Base-by-base conservation (phyloP, 805 yeast species). In the Ogataea pini region DNA sequence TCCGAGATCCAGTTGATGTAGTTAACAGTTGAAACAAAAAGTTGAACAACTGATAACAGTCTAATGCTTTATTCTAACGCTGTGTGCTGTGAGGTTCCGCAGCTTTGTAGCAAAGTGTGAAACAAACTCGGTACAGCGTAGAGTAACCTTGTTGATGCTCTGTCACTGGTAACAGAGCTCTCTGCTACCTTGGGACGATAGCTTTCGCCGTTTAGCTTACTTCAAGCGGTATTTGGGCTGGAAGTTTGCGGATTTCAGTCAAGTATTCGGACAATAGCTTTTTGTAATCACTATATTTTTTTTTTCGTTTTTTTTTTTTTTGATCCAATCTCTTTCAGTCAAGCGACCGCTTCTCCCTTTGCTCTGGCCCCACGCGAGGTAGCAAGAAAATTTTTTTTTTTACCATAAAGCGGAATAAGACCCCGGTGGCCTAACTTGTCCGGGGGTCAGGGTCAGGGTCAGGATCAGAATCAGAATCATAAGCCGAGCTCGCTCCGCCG, bases 281-380 rank as follows among this genome's bases (percentile, higher is more conserved):
- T 14, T 16, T 25, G 27, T 24, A 24, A 24, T 18, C 17, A 25
- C 25, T 6, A 22, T 22, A 39, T 27, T 17, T 17, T 25, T 25
- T 28, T 34, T 19, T 39, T 24, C 13, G 17, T 29, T 16, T 40
- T 25, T 22, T 37, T 39, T 27, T 27, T 19, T 28, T 33, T 34
- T 34, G 36, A 33, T 37, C 34, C 32, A 24, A 37, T 22, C 32
- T 22, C 34, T 38, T 36, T 22, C 33, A 38, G 48, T 44, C 48
- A 44, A 44, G 25, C 48, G 48, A 44, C 48, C 38, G 48, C 48
- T 44, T 44, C 36, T 44, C 36, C 38, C 22, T 37, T 18, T 44
- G 28, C 38, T 31, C 31, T 34, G 17, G 8, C 17, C 37, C 36
- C 32, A 24, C 32, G 28, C 32, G n/a, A n/a, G 39, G n/a, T 16